Conservation (phyloP, 192 early-diverging fungal genomes). For the Coemansia sp. region DNA sequence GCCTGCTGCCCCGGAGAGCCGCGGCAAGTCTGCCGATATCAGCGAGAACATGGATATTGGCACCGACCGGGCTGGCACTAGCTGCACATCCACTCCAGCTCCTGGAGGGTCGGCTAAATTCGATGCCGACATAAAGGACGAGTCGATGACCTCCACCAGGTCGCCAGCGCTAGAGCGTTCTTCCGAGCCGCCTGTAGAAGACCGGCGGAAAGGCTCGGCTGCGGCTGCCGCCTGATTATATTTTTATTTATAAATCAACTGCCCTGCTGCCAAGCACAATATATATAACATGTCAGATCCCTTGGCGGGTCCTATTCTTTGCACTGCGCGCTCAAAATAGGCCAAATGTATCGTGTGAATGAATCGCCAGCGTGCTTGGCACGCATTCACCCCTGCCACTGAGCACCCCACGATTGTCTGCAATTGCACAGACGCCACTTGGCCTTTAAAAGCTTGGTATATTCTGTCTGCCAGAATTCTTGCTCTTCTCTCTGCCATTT, state of each 20-base stretch:
- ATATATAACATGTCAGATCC: not conserved
- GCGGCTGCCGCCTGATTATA: not conserved
- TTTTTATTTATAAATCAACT: not conserved
- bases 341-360: not conserved
- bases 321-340: not conserved
- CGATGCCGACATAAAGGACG: not conserved
- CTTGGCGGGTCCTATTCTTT: not conserved
- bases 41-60: slow-evolving; percentile 57
- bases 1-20: slow-evolving; percentile 28
- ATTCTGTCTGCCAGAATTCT: not conserved
- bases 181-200: slow-evolving; percentile 8
- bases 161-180: slow-evolving; percentile 4
- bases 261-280: not conserved
- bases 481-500: not conserved
- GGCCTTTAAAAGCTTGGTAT: not conserved
- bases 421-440: not conserved
- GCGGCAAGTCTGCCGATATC: slow-evolving; percentile 26
- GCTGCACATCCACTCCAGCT: slow-evolving; percentile 25
- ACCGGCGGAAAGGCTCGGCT: slow-evolving; percentile 26
- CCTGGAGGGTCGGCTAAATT: not conserved
- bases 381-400: not conserved
- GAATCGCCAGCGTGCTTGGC: not conserved
- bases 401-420: not conserved
- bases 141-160: not conserved
- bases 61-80: slow-evolving; percentile 65